phyloP scores from a whole-genome alignment of 1,139 yeast genomes.

The Pichia norvegensis region DNA sequence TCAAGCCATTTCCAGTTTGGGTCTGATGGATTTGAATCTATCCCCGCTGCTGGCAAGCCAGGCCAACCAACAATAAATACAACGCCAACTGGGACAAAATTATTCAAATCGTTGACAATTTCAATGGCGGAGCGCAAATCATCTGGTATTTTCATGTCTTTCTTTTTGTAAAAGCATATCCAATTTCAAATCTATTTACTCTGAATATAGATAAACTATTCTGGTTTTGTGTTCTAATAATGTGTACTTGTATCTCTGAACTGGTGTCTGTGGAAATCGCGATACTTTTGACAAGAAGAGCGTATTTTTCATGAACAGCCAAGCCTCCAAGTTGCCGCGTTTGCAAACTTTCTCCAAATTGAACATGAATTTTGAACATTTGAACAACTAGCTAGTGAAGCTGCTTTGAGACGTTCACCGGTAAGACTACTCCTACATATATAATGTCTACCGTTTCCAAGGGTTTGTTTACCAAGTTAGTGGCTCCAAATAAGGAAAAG shows the following conservation, averaged over 20 bases:
- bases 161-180: not conserved
- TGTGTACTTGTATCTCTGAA: too few species aligned
- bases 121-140: constrained; percentile 3
- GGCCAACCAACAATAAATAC: constrained; percentile 39
- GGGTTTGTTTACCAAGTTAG: constrained; percentile 3
- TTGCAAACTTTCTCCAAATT: not conserved
- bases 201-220: too few species aligned
- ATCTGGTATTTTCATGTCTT: not conserved
- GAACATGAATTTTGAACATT: not conserved
- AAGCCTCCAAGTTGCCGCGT: too few species aligned
- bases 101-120: constrained; percentile 34
- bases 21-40: constrained; percentile 15
- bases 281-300: too few species aligned
- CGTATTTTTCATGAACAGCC: too few species aligned
- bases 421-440: not conserved
- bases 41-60: constrained; percentile 18
- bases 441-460: constrained; percentile 11
- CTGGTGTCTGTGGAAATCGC: too few species aligned
- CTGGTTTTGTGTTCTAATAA: too few species aligned
- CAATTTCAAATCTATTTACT: too few species aligned
- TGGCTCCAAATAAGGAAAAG: constrained; percentile 27
- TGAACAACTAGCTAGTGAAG: too few species aligned
- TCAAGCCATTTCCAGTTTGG: constrained; percentile 50
- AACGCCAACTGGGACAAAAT: constrained; percentile 42
- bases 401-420: too few species aligned